Conservation (phyloP, 2,329 filamentous ascomycete species). For the Kalaharituber pfeilii region DNA sequence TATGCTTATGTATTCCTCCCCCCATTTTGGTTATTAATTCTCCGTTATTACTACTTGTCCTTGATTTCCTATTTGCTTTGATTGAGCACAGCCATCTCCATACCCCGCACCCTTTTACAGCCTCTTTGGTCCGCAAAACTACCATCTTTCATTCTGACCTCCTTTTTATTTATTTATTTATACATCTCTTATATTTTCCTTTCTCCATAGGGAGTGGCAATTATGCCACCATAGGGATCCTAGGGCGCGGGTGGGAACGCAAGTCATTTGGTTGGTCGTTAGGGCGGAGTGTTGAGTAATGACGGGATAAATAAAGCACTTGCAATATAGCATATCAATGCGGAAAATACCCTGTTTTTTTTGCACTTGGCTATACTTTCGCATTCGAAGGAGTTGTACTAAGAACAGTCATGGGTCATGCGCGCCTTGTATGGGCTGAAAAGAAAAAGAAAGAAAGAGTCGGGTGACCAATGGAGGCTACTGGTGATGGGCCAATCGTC, state of each 20-base stretch:
- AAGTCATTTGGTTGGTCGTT: background rate
- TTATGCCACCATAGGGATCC: background rate
- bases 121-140: too few species aligned
- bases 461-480: too few species aligned
- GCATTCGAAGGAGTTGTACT: too few species aligned
- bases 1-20: too few species aligned
- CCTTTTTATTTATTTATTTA: conserved; percentile 16
- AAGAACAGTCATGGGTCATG: too few species aligned
- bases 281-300: background rate
- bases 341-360: background rate
- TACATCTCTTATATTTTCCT: conserved; percentile 1
- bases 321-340: background rate
- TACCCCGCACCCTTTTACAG: background rate
- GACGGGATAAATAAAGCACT: background rate
- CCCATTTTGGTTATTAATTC: conserved; percentile 23
- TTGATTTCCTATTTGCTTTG: conserved; percentile 24
- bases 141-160: conserved; percentile 12
- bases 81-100: conserved; percentile 10
- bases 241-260: background rate
- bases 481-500: too few species aligned
- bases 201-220: conserved; percentile 1
- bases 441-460: too few species aligned
- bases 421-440: too few species aligned
- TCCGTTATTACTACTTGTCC: conserved; percentile 16
- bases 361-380: too few species aligned